Percentiles rank a stretch among this genome's conserved stretches.
These are phyloP conservation scores for Prosopis cineraria DNA, from an alignment of 306 rosid species.

Conservation along the genomic window DNA sequence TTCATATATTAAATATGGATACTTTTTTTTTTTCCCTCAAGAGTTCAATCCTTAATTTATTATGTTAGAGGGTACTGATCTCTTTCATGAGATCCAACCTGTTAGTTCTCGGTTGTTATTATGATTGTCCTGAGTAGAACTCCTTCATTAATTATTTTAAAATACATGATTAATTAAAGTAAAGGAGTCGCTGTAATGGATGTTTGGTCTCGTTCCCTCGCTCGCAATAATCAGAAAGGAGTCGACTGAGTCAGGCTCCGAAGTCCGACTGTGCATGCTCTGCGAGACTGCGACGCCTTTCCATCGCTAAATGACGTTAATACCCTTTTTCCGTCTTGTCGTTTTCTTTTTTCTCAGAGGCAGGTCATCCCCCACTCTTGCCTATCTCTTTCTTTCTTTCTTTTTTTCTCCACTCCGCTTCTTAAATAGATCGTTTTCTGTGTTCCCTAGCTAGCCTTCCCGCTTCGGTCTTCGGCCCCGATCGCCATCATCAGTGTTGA, in stretches of 20 bases:
- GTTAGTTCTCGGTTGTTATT: no score
- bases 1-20: no score
- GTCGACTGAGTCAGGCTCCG: not conserved
- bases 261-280: not conserved
- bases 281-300: not conserved
- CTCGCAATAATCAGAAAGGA: not conserved
- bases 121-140: no score
- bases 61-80: no score
- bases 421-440: not conserved
- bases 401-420: not conserved
- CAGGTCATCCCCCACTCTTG: not conserved
- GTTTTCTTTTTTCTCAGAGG: not conserved
- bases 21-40: no score
- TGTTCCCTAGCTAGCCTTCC: not conserved
- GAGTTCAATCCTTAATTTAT: no score
- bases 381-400: not conserved
- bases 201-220: not conserved
- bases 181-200: not conserved
- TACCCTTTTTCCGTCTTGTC: not conserved
- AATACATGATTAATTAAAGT: not conserved
- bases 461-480: not conserved
- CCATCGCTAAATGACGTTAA: not conserved
- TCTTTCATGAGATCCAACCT: no score
- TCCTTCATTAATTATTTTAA: not conserved
- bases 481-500: not conserved